Evolutionary conservation across 2,329 filamentous ascomycete genomes (phyloP).

Genomic region (Cordyceps pruinosa): DNA sequence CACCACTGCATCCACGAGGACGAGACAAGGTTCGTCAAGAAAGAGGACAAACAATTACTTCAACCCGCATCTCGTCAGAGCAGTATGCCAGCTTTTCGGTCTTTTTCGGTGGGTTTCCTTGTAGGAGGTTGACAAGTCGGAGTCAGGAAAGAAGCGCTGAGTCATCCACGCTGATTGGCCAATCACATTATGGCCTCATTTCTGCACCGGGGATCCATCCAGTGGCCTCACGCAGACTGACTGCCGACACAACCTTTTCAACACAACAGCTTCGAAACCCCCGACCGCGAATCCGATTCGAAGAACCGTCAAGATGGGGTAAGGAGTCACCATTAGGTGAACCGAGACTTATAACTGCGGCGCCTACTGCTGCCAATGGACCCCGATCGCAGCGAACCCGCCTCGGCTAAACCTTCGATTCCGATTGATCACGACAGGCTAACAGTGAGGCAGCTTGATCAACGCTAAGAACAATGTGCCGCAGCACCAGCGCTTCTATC

Average conservation of each 20-base stretch:
- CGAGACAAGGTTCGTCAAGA: background rate
- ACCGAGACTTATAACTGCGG: background rate
- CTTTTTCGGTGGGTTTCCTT: background rate
- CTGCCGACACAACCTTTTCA: constrained; percentile 17
- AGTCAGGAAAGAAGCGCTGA: constrained; percentile 28
- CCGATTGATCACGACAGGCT: constrained; percentile 20
- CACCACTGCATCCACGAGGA: background rate
- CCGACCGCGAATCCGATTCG: constrained; percentile 12
- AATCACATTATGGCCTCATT: constrained; percentile 35
- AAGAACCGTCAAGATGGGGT: constrained; percentile 35
- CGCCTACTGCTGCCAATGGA: background rate
- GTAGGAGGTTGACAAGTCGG: background rate
- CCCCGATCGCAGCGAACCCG: background rate
- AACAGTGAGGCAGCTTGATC: constrained; percentile 43
- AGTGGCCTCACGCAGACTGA: constrained; percentile 11
- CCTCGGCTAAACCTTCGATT: constrained; percentile 3
- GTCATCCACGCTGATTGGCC: constrained; percentile 25
- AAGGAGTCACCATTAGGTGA: constrained; percentile 17
- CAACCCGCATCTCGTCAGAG: background rate
- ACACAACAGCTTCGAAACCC: constrained; percentile 11
- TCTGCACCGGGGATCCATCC: constrained; percentile 21
- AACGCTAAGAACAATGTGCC: constrained; percentile 73
- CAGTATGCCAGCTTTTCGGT: background rate
- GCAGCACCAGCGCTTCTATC: constrained; percentile 67
- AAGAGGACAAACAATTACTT: background rate